Evolutionary conservation across 225 moss, liverwort and hornwort genomes (phyloP).

Genomic region (Marchantia paleacea): DNA sequence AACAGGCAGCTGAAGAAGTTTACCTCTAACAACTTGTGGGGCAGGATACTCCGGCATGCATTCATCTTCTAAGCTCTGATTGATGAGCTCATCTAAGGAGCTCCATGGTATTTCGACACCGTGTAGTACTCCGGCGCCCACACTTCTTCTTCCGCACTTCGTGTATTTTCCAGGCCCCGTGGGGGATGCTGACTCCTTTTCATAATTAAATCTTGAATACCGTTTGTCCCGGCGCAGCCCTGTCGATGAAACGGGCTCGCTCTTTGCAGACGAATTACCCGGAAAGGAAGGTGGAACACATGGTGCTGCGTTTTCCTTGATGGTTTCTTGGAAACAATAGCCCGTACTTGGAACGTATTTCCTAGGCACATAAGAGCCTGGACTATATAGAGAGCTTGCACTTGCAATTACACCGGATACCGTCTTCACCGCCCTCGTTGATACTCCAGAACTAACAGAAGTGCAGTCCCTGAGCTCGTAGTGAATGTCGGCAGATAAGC

Average conservation of each 20-base stretch:
- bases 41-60: background rate
- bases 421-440: background rate
- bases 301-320: background rate
- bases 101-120: background rate
- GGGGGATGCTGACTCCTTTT: background rate
- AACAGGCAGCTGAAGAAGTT: background rate
- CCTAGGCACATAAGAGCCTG: background rate
- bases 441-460: background rate
- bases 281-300: background rate
- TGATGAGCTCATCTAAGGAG: conserved; percentile 12
- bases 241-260: background rate
- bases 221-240: background rate
- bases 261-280: background rate
- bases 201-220: background rate
- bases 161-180: background rate
- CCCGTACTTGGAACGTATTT: background rate
- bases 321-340: background rate
- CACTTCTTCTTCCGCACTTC: background rate
- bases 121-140: background rate
- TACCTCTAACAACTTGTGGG: background rate
- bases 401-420: background rate
- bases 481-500: background rate
- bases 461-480: background rate
- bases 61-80: background rate
- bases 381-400: background rate